Conservation (phyloP, 768 basidiomycete genomes). For the Austroboletus festivus region DNA sequence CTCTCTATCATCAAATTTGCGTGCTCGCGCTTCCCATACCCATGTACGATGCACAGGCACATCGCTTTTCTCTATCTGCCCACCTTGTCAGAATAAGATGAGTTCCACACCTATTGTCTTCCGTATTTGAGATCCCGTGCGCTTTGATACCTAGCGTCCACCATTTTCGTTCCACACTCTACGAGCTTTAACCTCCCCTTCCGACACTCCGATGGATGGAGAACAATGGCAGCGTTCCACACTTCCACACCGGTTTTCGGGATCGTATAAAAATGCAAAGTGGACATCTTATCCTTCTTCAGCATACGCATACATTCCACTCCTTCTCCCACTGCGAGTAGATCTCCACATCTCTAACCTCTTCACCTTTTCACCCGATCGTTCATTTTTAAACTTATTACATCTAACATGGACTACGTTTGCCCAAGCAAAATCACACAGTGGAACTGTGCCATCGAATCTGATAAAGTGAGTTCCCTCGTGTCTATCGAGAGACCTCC, state of each 20-base stretch:
- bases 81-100: neutral
- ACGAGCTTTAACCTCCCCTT: conserved; percentile 3
- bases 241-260: neutral
- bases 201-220: neutral
- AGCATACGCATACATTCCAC: neutral
- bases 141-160: too few species aligned
- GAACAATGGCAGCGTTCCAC: conserved; percentile 7
- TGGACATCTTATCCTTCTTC: neutral
- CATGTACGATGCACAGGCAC: neutral
- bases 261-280: conserved; percentile 10
- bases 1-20: neutral
- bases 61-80: neutral
- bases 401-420: neutral
- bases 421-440: too few species aligned
- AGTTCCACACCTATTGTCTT: conserved; percentile 11
- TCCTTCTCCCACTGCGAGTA: neutral
- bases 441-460: neutral
- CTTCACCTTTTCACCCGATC: neutral
- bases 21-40: neutral
- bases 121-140: neutral
- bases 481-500: neutral
- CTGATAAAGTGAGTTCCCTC: conserved; percentile 3
- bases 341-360: conserved; percentile 3
- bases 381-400: neutral
- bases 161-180: neutral